Base-by-base conservation (phyloP, 495 filamentous ascomycete species). In the Daldinia concentrica region DNA sequence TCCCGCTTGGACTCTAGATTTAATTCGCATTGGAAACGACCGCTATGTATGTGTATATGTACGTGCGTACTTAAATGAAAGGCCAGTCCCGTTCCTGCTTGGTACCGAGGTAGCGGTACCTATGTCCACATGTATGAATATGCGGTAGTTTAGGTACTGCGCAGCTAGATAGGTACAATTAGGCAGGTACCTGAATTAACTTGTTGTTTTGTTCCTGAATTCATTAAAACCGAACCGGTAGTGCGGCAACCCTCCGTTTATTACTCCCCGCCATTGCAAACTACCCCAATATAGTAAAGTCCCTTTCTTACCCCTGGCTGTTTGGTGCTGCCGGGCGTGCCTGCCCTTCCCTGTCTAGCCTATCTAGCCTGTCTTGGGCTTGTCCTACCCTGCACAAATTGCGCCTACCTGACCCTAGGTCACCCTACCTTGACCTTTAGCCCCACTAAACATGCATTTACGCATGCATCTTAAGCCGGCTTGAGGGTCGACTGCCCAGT, bases 371-470 rank as follows among this genome's bases (percentile, higher is more conserved):
- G 56, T 41, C 64, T 34, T 56, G 36, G 27, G 34, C n/a, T 61
- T 61, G 57, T 54, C 64, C 37, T 37, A 61, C 36, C 64, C 57
- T 67, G 56, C 34, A 45, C 29, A 19, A 37, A 55, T 60, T 45
- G 37, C 51, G 34, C 24, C 51, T 65, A 56, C 63, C 48, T 60
- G 27, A 43, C 52, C 54, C 51, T 54, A 60, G n/a, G 30, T 55
- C 22, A 48, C 43, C 29, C 30, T 34, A 57, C 30, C 54, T 57
- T 41, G 39, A 26, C 0, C 26, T 30, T 36, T 43, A 6, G 70
- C 39, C 17, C 71, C 71, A 63, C 66, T 69, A 73, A 69, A 73
- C 66, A 73, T 73, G 58, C 71, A 66, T 62, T 51, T 73, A 73
- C 57, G 71, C 71, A 73, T 73, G 71, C 71, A 66, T 69, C 57